Base-by-base conservation (phyloP, 2,329 filamentous ascomycete species). In the Aspergillus pseudoglaucus region DNA sequence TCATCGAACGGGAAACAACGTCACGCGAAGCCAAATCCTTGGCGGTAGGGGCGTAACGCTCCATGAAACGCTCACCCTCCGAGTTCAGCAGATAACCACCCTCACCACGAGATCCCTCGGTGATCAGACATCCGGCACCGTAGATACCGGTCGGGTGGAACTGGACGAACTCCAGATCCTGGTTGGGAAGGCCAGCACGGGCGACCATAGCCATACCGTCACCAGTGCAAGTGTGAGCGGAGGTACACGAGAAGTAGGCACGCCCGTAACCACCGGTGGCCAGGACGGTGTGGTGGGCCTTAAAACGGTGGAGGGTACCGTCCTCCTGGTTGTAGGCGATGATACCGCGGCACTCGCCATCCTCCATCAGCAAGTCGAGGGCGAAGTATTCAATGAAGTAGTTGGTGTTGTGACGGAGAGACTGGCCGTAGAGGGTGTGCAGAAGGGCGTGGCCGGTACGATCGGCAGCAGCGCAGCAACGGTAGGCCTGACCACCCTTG, bases 351-450 rank as follows among this genome's bases (percentile, higher is more conserved):
- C 91, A 97, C 72, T 91, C 87, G 52, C 91, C 91, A 63, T 94
- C 88, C 75, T 96, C 87, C 93, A 97, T 97, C 64, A 98, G 87
- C 72, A 97, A 77, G 69, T 97, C 93, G 59, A 95, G 81, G 62
- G 90, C 93, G 71, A 97, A 98, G 80, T 90, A 97, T 75, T 97
- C 93, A 71, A 98, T 96, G 76, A 98, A 97, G 81, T 96, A 98
- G 79, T 96, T 96, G 67, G 91, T 96, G 80, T 96, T 95, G 81
- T 97, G 90, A 67, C 88, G 81, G 53, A 97, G 82, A 46, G 90
- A 96, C 77, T 96, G 91, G 63, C 93, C 93, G 75, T 97, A 98
- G 58, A 98, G 87, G 22, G 93, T 98, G 81, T 98, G 93, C 45
- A 98, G 83, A 59, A 98, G 87, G 64, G 93, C 93, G 75, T 98